Conservation (phyloP, 2,329 filamentous ascomycete genomes). For the Rachicladosporium sp. region DNA sequence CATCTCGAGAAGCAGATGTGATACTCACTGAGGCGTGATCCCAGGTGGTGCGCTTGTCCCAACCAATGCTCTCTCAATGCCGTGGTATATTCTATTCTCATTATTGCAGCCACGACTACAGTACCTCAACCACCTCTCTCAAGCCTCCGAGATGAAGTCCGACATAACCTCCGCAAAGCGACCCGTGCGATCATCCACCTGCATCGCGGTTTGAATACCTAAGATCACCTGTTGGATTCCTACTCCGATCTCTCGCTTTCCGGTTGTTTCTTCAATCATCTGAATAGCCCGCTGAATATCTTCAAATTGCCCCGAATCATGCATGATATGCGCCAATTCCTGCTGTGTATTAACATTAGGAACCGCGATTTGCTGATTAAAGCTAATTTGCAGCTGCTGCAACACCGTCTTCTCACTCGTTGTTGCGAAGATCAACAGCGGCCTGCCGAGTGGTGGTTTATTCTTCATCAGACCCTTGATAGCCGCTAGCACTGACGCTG, state of each 20-base stretch:
- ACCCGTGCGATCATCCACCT: conserved; percentile 45
- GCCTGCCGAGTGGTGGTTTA: conserved; percentile 66
- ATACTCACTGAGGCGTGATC: too few relatives aligned
- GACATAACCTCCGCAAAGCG: conserved; percentile 45
- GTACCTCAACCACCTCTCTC: neutral
- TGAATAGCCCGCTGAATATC: conserved; percentile 52
- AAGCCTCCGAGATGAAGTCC: conserved; percentile 12
- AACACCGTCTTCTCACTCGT: conserved; percentile 70
- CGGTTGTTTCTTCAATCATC: conserved; percentile 54
- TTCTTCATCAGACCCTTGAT: conserved; percentile 66
- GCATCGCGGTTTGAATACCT: conserved; percentile 55
- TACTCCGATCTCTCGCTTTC: conserved; percentile 56
- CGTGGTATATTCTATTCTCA: too few relatives aligned
- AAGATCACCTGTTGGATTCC: conserved; percentile 69
- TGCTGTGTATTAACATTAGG: conserved; percentile 55
- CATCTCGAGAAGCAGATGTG: too few relatives aligned
- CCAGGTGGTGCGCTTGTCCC: too few relatives aligned
- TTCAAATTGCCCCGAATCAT: conserved; percentile 51
- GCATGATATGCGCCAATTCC: conserved; percentile 58
- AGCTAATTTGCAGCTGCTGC: conserved; percentile 70
- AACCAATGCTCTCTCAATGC: too few relatives aligned
- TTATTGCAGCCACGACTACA: too few relatives aligned
- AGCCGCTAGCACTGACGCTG: conserved; percentile 67
- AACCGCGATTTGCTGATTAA: conserved; percentile 73
- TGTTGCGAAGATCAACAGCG: conserved; percentile 79